A percentile compares a stretch with the other conserved stretches of the same genome.
Evolutionary conservation across 2,329 filamentous ascomycete species (phyloP).

Genomic region (Paracamarosporium sp.): DNA sequence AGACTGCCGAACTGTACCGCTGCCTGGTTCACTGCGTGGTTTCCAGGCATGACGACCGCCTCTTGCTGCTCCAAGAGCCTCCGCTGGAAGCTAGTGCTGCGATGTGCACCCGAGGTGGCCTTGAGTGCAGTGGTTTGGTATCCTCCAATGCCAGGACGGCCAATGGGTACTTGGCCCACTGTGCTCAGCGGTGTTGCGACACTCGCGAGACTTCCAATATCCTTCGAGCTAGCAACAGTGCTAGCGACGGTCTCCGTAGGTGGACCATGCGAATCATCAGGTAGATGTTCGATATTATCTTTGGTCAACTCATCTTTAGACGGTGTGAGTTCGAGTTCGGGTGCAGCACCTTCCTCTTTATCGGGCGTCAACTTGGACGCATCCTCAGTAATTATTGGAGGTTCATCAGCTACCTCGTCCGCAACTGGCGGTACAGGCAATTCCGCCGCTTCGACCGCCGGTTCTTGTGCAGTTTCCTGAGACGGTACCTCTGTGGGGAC

Average conservation of each 20-base stretch:
- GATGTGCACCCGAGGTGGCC: constrained; percentile 68
- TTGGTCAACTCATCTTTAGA: constrained; percentile 86
- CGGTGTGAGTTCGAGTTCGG: constrained; percentile 63
- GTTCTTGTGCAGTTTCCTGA: constrained; percentile 47
- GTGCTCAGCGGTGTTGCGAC: constrained; percentile 65
- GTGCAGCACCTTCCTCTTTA: constrained; percentile 58
- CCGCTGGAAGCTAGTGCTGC: constrained; percentile 82
- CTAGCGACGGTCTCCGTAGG: constrained; percentile 85
- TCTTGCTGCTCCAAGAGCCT: constrained; percentile 94
- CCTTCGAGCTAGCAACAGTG: constrained; percentile 86
- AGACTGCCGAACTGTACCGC: constrained; percentile 97
- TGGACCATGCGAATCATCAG: constrained; percentile 78
- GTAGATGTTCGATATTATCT: constrained; percentile 89
- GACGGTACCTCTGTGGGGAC: constrained; percentile 45
- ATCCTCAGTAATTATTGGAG: constrained; percentile 34
- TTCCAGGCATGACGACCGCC: constrained; percentile 96
- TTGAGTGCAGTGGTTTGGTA: constrained; percentile 84
- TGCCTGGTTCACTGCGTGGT: constrained; percentile 90
- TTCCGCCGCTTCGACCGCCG: constrained; percentile 50
- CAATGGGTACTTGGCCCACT: constrained; percentile 60
- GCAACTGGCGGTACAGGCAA: constrained; percentile 43
- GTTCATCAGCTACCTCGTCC: constrained; percentile 45
- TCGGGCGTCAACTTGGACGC: constrained; percentile 38
- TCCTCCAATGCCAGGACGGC: constrained; percentile 71
- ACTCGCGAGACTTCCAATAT: constrained; percentile 62